A percentile compares a stretch with the other conserved stretches of the same genome.
These are phyloP conservation scores for Penicillium rolfsii DNA, from an alignment of 2,329 filamentous ascomycete species.

Conservation along the genomic window DNA sequence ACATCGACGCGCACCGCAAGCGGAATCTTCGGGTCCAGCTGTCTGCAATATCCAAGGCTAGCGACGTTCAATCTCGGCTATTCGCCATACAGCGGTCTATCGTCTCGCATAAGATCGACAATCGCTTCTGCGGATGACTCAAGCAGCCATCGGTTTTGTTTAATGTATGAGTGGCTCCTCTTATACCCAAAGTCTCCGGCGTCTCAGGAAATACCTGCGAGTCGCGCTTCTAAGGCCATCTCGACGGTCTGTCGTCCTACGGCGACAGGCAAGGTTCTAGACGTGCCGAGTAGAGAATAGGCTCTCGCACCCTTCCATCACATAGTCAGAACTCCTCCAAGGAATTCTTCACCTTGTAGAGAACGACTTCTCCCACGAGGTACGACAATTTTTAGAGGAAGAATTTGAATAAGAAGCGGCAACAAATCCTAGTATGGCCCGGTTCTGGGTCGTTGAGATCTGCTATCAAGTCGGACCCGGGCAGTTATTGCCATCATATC, in stretches of 20 bases:
- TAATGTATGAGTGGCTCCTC: neutral
- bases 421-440: neutral
- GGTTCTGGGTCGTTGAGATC: too few relatives aligned
- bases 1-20: neutral
- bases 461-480: too few relatives aligned
- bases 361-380: neutral
- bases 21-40: neutral
- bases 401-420: neutral
- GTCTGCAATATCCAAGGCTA: neutral
- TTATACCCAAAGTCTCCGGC: neutral
- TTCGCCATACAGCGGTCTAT: too few relatives aligned
- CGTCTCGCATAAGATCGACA: too few relatives aligned
- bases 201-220: neutral
- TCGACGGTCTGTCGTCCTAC: neutral
- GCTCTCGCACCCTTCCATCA: slow-evolving; percentile 1
- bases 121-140: neutral
- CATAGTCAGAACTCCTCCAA: neutral
- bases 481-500: too few relatives aligned
- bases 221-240: neutral
- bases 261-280: neutral
- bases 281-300: neutral
- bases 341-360: neutral
- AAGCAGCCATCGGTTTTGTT: neutral
- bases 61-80: too few relatives aligned
- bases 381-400: neutral